Evolutionary conservation across 176 grass and related monocot genomes (phyloP), one percentile per base, ranked within the genome.

Genomic region (Bolboschoenus planiculmis): DNA sequence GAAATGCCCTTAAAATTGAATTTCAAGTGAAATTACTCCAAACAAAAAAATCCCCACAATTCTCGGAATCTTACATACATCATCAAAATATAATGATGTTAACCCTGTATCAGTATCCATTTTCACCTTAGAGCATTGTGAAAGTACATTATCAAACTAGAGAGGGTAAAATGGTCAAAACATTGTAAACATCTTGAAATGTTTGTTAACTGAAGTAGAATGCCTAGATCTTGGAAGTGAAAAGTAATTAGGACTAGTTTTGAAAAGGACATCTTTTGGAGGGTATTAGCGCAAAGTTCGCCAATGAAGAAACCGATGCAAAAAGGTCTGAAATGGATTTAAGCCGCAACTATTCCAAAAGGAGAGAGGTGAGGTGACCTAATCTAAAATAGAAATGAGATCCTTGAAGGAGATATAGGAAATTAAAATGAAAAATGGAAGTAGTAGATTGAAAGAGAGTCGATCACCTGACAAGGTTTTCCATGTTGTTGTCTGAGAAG

Each of bases 401-500:
- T 57, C 4, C 15, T 39, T 58, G 29, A 14, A 56, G 50, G 20
- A 16, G 7, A 13, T 53, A 54, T 11, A 79, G 18, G 3, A 30
- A 79, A 57, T 56, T n/a, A 1, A 8, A 78, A 42, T 23, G 5
- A 26, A 80, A 42, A 40, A 80, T 80, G 4, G 51, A 58, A 39
- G 60, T 3, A 39, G 5, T 13, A 60, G 21, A 57, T 10, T 8
- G 55, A 56, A 64, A 21, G 21, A 81, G 37, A 61, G 40, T 27
- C 23, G 13, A 3, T 67, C 56, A 81, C 79, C 79, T 44, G 56
- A 61, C 56, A 81, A 81, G 79, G 79, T 81, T 64, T 81, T 81
- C 79, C 79, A 81, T 30, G 79, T 81, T 27, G 78, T 81, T 2
- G 79, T 64, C 42, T 81, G 79, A 63, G 57, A 59, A 61, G 79